Evolutionary conservation across 495 filamentous ascomycete species (phyloP).

Genomic region (Mycothermus thermophilus): DNA sequence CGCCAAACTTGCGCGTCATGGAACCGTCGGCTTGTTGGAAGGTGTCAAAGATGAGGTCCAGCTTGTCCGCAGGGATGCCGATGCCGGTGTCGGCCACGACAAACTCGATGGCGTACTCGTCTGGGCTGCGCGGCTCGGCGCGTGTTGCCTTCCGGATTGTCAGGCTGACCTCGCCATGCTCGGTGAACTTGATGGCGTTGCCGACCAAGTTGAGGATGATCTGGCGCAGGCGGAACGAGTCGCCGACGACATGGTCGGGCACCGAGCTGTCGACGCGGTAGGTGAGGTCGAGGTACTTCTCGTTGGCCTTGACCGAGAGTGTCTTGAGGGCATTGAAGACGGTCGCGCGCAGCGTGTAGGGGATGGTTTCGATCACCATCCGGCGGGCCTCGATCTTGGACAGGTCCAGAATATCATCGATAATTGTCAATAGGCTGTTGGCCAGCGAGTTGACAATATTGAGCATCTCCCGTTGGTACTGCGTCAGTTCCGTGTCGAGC

Average conservation of each 20-base stretch:
- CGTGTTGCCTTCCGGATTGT: slow-evolving; percentile 68
- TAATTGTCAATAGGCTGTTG: slow-evolving; percentile 94
- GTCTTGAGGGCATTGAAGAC: slow-evolving; percentile 98
- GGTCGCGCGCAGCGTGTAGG: slow-evolving; percentile 85
- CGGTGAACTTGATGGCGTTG: slow-evolving; percentile 92
- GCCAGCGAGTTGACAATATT: slow-evolving; percentile 97
- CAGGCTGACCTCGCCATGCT: slow-evolving; percentile 91
- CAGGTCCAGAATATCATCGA: slow-evolving; percentile 97
- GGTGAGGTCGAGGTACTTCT: slow-evolving; percentile 85
- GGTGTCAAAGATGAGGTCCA: slow-evolving; percentile 96
- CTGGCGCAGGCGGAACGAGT: slow-evolving; percentile 92
- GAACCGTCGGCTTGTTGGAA: slow-evolving; percentile 99
- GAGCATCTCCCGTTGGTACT: slow-evolving; percentile 94
- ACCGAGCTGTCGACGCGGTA: slow-evolving; percentile 91
- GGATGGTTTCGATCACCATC: slow-evolving; percentile 99
- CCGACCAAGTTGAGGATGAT: slow-evolving; percentile 78
- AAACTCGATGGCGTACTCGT: slow-evolving; percentile 91
- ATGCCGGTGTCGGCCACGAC: slow-evolving; percentile 96
- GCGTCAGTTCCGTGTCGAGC: slow-evolving; percentile 85
- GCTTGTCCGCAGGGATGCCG: slow-evolving; percentile 89
- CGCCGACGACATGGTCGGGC: slow-evolving; percentile 91
- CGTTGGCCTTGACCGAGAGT: slow-evolving; percentile 90
- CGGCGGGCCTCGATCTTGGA: slow-evolving; percentile 98
- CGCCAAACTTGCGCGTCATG: slow-evolving; percentile 92
- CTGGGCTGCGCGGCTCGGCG: slow-evolving; percentile 38